These are phyloP conservation scores for Excoecaria cochinchinensis DNA, from an alignment of 345 rosid species.

Conservation along the genomic window DNA sequence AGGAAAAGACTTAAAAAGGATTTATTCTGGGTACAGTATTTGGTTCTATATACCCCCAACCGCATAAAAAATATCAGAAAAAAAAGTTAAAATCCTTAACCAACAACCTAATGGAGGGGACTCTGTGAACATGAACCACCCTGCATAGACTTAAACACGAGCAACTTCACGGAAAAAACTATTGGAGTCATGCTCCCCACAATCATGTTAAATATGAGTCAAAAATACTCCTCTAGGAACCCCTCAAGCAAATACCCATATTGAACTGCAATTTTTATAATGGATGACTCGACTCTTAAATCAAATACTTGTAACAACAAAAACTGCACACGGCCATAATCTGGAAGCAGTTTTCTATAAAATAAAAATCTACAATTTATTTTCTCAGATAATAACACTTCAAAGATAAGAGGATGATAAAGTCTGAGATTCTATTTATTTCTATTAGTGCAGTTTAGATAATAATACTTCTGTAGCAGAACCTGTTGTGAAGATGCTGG, in stretches of 20 bases:
- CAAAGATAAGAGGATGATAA: neutral
- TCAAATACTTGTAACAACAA: neutral
- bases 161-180: neutral
- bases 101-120: neutral
- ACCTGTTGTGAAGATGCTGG: neutral
- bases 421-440: neutral
- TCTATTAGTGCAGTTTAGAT: neutral
- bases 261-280: neutral
- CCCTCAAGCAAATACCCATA: neutral
- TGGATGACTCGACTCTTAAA: neutral
- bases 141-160: neutral
- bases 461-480: neutral
- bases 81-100: neutral
- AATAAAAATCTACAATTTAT: neutral
- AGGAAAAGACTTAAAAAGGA: neutral
- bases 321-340: neutral
- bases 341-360: neutral
- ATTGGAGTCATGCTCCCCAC: neutral
- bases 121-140: neutral
- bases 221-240: neutral
- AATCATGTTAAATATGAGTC: neutral
- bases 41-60: no score
- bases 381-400: neutral
- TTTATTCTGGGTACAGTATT: neutral
- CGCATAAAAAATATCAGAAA: neutral